Evolutionary conservation across 1,284 basidiomycete species (phyloP), one percentile per base, ranked within the genome.

Genomic region (Sporisorium graminicola): DNA sequence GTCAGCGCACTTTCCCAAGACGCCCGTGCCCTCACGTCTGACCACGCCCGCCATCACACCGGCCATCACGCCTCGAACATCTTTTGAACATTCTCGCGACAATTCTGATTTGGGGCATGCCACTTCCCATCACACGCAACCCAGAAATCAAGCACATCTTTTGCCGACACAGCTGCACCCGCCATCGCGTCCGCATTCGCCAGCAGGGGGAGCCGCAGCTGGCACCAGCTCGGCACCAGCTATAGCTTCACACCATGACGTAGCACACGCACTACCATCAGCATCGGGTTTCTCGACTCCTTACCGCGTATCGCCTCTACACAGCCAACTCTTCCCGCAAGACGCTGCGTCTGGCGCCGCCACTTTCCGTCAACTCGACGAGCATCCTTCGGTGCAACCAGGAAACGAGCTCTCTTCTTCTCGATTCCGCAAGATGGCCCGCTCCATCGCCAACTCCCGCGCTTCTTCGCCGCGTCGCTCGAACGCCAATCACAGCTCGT

Each of bases 371-470:
- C 73, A 75, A 40, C 64, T 75, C 37, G 73, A 75, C 50, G 73
- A 75, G 24, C 73, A 75, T 57, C 67, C 73, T 3, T 70, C 73
- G 5, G 64, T 75, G 0, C 59, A 70, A 29, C 60, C 73, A 5
- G 73, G 73, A 13, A 40, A 70, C 35, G 73, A 75, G 49, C 35
- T 67, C 16, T 50, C 56, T 29, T 75, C 73, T 14, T 64, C 60
- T 1, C 67, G 73, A 26, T 75, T 75, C 59, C 59, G 73, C 16
- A 75, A 64, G 54, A 75, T 75, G 53, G 64, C 73, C 12, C 67
- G 64, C 2, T 75, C 73, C 50, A 75, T 75, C 37, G 73, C 73
- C 14, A 64, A 57, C 7, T 75, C 73, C 5, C 63, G 63, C 51
- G 54, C 57, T 53, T 75, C 73, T 13, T 75, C 73, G 5, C 73